Evolutionary conservation across 2,329 filamentous ascomycete genomes (phyloP).

Genomic region (Teratosphaeria zuluensis): DNA sequence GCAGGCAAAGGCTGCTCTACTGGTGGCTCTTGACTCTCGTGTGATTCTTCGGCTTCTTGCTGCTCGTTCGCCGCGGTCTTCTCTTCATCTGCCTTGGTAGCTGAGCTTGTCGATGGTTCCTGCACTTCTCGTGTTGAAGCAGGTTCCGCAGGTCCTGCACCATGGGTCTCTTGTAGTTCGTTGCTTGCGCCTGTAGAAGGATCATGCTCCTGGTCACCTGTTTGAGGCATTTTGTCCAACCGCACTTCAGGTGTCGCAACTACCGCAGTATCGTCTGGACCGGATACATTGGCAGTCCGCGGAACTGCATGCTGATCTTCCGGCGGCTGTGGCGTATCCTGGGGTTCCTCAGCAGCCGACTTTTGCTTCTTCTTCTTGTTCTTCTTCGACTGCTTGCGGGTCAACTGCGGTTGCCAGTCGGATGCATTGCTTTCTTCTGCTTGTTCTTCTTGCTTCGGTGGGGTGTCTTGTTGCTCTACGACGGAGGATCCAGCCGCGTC

Average conservation of each 20-base stretch:
- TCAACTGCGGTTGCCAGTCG: constrained; percentile 1
- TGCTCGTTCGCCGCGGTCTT: constrained; percentile 4
- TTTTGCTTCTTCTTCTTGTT: constrained; percentile 18
- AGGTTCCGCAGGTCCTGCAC: not conserved
- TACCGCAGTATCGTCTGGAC: not conserved
- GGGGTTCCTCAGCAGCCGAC: not conserved
- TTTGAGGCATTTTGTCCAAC: not conserved
- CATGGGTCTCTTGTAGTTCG: too few species aligned
- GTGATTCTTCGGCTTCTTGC: not conserved
- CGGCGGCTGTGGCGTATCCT: not conserved
- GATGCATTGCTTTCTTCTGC: not conserved
- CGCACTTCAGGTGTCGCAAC: not conserved
- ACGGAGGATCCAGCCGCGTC: not conserved
- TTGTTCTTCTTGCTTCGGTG: not conserved
- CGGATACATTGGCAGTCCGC: not conserved
- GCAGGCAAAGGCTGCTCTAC: not conserved
- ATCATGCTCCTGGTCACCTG: not conserved
- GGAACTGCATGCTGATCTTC: not conserved
- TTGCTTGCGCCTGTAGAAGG: not conserved
- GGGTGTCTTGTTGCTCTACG: not conserved
- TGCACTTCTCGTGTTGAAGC: not conserved
- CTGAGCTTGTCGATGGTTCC: not conserved
- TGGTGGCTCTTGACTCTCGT: not conserved
- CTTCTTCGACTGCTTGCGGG: constrained; percentile 21
- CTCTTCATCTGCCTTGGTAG: constrained; percentile 19